These are phyloP conservation scores for Ascoidea tarda DNA, from an alignment of 805 yeast genomes.

Conservation along the genomic window DNA sequence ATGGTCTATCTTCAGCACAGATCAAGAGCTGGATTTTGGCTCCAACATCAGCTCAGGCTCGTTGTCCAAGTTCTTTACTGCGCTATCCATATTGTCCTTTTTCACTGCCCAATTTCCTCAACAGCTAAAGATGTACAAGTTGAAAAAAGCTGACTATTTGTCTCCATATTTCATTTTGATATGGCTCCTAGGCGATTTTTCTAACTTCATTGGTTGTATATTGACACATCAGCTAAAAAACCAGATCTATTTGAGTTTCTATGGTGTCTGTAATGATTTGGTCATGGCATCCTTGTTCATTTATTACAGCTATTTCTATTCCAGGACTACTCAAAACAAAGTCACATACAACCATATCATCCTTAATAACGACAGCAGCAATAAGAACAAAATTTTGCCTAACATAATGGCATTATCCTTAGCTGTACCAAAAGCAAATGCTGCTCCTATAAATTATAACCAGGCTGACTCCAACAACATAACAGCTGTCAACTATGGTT, in stretches of 20 bases:
- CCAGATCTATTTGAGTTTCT: slow-evolving; percentile 57
- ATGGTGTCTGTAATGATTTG: slow-evolving; percentile 61
- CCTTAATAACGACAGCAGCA: neutral
- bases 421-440: neutral
- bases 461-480: slow-evolving; percentile 5
- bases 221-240: slow-evolving; percentile 70
- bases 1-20: too few species aligned
- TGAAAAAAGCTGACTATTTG: slow-evolving; percentile 19
- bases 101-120: slow-evolving; percentile 23
- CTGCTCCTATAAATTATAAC: slow-evolving; percentile 1
- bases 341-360: neutral
- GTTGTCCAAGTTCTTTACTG: neutral
- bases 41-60: neutral
- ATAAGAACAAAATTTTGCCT: slow-evolving; percentile 11
- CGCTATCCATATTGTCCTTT: slow-evolving; percentile 20
- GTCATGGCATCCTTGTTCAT: slow-evolving; percentile 56
- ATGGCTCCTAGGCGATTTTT: slow-evolving; percentile 21
- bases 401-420: slow-evolving; percentile 3
- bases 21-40: too few species aligned
- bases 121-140: slow-evolving; percentile 18
- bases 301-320: slow-evolving; percentile 35
- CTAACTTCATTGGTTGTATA: slow-evolving; percentile 51
- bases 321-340: slow-evolving; percentile 7
- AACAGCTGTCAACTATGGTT: slow-evolving; percentile 20
- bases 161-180: slow-evolving; percentile 17